Base-by-base conservation (phyloP, 176 grass and related monocot species). In the Paspalum notatum region DNA sequence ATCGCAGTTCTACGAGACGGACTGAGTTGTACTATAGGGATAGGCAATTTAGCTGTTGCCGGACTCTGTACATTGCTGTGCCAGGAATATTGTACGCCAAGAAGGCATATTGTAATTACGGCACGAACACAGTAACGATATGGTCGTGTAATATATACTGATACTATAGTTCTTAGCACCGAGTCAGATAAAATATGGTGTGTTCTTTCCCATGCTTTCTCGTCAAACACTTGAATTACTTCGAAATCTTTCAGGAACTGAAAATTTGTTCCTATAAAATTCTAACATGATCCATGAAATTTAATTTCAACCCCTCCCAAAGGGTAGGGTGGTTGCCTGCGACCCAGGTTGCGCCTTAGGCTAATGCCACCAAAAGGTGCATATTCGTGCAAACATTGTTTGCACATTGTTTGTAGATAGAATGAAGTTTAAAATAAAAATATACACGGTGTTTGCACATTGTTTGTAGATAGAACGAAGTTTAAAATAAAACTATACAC, bases 11-110 rank as follows among this genome's bases (percentile, higher is more conserved):
- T 78, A 46, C 37, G 7, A 7, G 11, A 58, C 22, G 58, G 82
- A 85, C 44, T 62, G 66, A 67, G 58, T 61, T 86, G 83, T 86
- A 86, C 50, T 53, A 82, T 82, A 78, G 83, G 71, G 42, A 67
- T 38, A 78, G 73, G 59, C 79, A 82, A 86, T 61, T 85, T 85
- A 85, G 78, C 66, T 53, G 25, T 85, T 90, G 87, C 79, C 83
- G 45, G 20, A 71, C 17, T 86, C 72, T 82, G 80, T 77, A 90
- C 65, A 68, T 73, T 73, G 66, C 60, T 89, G 60, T 77, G 47
- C 32, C 25, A 32, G 20, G n/a, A 63, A 41, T 63, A 76, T 1
- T 57, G 55, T 59, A 43, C 76, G 74, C 60, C 18, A 62, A 47
- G 15, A 66, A 73, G 17, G 46, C 24, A 69, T 54, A n/a, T 60